Evolutionary conservation across 345 rosid genomes (phyloP).

Genomic region (Kandelia obovata): DNA sequence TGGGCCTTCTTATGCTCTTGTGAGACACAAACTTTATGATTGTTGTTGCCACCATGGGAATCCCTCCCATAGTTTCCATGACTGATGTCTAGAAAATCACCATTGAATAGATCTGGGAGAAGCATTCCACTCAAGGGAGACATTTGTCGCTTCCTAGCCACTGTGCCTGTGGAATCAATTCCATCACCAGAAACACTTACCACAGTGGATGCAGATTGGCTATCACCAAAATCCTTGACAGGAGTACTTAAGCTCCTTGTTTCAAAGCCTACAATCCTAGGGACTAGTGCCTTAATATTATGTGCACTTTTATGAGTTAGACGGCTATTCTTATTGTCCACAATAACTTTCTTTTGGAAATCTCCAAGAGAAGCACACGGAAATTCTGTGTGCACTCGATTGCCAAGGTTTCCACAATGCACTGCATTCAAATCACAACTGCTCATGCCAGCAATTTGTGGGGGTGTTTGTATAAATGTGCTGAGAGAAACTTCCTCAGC

Average conservation of each 20-base stretch:
- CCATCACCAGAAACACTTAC: background rate
- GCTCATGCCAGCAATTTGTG: slow-evolving; percentile 13
- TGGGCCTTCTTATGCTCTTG: slow-evolving; percentile 28
- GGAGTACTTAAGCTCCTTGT: slow-evolving; percentile 15
- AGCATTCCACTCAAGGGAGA: slow-evolving; percentile 23
- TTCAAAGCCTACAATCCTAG: slow-evolving; percentile 25
- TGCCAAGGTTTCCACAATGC: slow-evolving; percentile 26
- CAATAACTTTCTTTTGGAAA: slow-evolving; percentile 12
- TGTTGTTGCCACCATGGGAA: background rate
- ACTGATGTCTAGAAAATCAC: slow-evolving; percentile 13
- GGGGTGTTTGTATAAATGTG: slow-evolving; percentile 12
- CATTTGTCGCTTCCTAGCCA: slow-evolving; percentile 20
- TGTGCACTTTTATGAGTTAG: slow-evolving; percentile 16
- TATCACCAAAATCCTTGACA: slow-evolving; percentile 5
- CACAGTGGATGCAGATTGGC: slow-evolving; percentile 9
- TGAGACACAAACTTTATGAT: slow-evolving; percentile 1
- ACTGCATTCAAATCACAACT: slow-evolving; percentile 29
- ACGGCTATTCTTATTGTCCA: slow-evolving; percentile 14
- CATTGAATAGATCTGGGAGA: slow-evolving; percentile 14
- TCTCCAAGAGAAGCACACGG: slow-evolving; percentile 15
- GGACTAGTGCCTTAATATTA: slow-evolving; percentile 12
- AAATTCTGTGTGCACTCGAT: slow-evolving; percentile 25
- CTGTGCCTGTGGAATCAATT: slow-evolving; percentile 9
- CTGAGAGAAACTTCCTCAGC: slow-evolving; percentile 24
- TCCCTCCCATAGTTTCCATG: slow-evolving; percentile 2